Base-by-base conservation (phyloP, 805 yeast genomes). In the Saccharomycopsis fermentans region DNA sequence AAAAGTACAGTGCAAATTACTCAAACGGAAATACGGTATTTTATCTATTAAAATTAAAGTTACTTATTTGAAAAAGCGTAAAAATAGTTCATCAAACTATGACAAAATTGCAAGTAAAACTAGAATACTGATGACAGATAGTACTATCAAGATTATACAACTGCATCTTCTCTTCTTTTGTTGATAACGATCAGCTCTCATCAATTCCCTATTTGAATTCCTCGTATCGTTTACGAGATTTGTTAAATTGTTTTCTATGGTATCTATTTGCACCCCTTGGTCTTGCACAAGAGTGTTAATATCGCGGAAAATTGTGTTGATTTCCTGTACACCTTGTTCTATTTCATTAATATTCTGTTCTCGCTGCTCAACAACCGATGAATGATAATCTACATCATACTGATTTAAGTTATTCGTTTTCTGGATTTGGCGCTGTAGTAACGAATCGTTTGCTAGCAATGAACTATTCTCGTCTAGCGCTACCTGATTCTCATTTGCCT, bases 191-290 rank as follows among this genome's bases (percentile, higher is more conserved):
- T 90, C 82, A 4, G 97, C 96, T 65, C 81, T 83, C 9, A 69
- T 70, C 54, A 91, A 75, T 66, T 90, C 95, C 21, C 79, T 77
- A 34, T 82, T 78, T 0, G 96, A 96, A 57, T 78, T 78, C 58
- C 83, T 84, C 5, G 88, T 79, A 65, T 87, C 85, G 24, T 74
- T 77, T 5, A 84, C 81, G 60, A 86, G 74, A 52, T 78, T 81
- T 27, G 83, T 71, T 52, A 91, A 75, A 70, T 90, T 90, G 62
- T 85, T 89, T 67, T 90, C 97, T 17, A 91, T 82, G 0, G 90
- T 81, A 66, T 90, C 96, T 17, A 91, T 77, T 64, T 87, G 90
- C 34, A 80, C 83, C 5, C 96, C 96, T 68, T 91, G 97, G 69
- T 89, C 91, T 56, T 78, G 75, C 1, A 91, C 94, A 65, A 91